These are phyloP conservation scores for Tylopilus subfusipes DNA, from an alignment of 768 basidiomycete genomes.

Conservation along the genomic window DNA sequence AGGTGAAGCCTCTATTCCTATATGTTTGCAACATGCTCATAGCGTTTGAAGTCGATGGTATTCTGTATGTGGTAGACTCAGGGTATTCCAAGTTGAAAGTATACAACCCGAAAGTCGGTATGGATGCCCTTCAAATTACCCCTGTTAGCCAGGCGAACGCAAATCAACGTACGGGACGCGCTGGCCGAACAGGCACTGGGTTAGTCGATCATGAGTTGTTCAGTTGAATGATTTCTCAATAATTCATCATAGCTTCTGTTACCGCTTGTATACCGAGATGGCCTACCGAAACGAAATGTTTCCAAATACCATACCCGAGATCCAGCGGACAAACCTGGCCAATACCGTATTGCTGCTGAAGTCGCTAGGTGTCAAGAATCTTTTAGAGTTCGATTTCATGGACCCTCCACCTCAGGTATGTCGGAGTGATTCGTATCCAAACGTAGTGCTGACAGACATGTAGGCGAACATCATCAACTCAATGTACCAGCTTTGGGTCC, in stretches of 20 bases:
- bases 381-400: slow-evolving; percentile 99
- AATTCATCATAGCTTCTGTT: slow-evolving; percentile 68
- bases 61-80: slow-evolving; percentile 93
- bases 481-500: slow-evolving; percentile 99
- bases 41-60: slow-evolving; percentile 77
- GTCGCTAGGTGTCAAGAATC: slow-evolving; percentile 93
- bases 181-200: slow-evolving; percentile 95
- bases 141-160: slow-evolving; percentile 99
- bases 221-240: slow-evolving; percentile 1
- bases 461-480: slow-evolving; percentile 97
- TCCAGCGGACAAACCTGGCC: slow-evolving; percentile 95
- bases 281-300: slow-evolving; percentile 96
- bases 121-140: slow-evolving; percentile 99
- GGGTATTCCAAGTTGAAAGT: slow-evolving; percentile 98
- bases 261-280: slow-evolving; percentile 96
- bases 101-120: slow-evolving; percentile 98
- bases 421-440: background rate
- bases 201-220: slow-evolving; percentile 35
- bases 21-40: slow-evolving; percentile 3
- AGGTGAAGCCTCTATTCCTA: slow-evolving; percentile 40
- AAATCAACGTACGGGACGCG: slow-evolving; percentile 92
- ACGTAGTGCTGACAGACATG: background rate
- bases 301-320: slow-evolving; percentile 94
- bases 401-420: slow-evolving; percentile 97
- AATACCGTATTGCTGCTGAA: slow-evolving; percentile 95